These are phyloP conservation scores for Cornus kousa DNA, from an alignment of 148 eudicot species.

Conservation along the genomic window DNA sequence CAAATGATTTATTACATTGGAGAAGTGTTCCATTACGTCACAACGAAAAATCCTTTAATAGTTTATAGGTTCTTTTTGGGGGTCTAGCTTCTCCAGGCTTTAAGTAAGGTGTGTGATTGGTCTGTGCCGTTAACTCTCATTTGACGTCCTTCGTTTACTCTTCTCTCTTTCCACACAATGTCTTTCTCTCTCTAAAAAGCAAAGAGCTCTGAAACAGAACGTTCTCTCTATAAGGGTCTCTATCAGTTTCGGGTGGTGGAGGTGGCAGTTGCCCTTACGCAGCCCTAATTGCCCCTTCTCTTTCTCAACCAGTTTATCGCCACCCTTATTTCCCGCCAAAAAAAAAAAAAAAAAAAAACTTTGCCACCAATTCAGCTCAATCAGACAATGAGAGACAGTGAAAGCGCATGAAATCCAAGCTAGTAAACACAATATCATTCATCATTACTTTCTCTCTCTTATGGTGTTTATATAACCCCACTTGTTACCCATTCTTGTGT, in stretches of 20 bases:
- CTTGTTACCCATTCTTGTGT: slow-evolving; percentile 18
- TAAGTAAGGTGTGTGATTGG: slow-evolving; percentile 10
- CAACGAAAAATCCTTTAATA: background rate
- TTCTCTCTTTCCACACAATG: slow-evolving; percentile 7
- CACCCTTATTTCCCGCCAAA: slow-evolving; percentile 21
- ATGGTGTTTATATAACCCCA: slow-evolving; percentile 19
- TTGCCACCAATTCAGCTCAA: slow-evolving; percentile 39
- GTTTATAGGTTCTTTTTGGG: background rate
- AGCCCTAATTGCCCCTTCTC: slow-evolving; percentile 8
- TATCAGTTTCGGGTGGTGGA: slow-evolving; percentile 42
- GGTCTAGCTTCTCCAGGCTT: no score
- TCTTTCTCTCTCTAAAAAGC: slow-evolving; percentile 5
- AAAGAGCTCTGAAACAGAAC: slow-evolving; percentile 1
- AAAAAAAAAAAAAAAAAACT: slow-evolving; percentile 24
- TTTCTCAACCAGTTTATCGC: slow-evolving; percentile 10
- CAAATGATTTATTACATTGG: background rate
- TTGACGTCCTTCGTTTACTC: slow-evolving; percentile 4
- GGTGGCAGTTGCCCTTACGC: slow-evolving; percentile 28
- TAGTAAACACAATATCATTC: slow-evolving; percentile 18
- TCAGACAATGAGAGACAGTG: slow-evolving; percentile 25
- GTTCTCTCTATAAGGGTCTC: slow-evolving; percentile 21
- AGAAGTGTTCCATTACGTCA: slow-evolving; percentile 13
- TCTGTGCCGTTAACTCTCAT: slow-evolving; percentile 32
- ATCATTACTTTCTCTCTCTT: slow-evolving; percentile 28
- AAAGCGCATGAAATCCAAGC: slow-evolving; percentile 17